Evolutionary conservation across 2,329 filamentous ascomycete genomes (phyloP).

Genomic region (Emmonsiellopsis sp.): DNA sequence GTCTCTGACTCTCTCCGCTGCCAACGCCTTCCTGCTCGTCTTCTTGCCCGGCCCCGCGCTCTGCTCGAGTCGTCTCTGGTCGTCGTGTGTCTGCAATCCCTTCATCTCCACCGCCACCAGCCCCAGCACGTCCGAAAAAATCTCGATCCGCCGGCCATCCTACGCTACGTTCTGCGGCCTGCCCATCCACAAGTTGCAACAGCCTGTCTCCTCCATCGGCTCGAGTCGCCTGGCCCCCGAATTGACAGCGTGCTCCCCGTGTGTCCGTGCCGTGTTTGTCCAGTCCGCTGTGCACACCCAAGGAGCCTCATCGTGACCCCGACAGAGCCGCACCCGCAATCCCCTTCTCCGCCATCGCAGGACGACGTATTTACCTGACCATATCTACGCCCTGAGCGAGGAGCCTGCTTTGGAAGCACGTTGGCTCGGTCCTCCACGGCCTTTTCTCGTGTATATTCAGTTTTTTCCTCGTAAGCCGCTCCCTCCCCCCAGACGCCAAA

Average conservation of each 20-base stretch:
- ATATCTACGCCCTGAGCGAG: neutral
- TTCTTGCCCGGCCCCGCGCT: neutral
- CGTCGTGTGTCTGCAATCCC: neutral
- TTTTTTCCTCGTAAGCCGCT: slow-evolving; percentile 1
- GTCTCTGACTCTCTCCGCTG: neutral
- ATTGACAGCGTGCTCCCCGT: neutral
- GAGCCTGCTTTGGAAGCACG: slow-evolving; percentile 1
- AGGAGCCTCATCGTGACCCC: neutral
- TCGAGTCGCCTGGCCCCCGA: neutral
- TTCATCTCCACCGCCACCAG: slow-evolving; percentile 3
- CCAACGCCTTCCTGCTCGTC: neutral
- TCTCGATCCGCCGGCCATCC: neutral
- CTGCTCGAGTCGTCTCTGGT: neutral
- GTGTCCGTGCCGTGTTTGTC: neutral
- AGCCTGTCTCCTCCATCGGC: neutral
- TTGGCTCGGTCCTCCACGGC: slow-evolving; percentile 1
- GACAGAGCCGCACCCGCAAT: neutral
- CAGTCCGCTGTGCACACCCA: neutral
- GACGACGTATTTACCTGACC: neutral
- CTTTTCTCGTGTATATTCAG: neutral
- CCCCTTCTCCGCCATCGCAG: neutral
- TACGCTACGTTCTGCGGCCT: neutral
- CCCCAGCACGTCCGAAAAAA: neutral
- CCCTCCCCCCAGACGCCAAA: neutral
- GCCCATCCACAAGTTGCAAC: neutral